Conservation (phyloP, 2,329 filamentous ascomycete genomes). For the Chalaropsis thielavioides region DNA sequence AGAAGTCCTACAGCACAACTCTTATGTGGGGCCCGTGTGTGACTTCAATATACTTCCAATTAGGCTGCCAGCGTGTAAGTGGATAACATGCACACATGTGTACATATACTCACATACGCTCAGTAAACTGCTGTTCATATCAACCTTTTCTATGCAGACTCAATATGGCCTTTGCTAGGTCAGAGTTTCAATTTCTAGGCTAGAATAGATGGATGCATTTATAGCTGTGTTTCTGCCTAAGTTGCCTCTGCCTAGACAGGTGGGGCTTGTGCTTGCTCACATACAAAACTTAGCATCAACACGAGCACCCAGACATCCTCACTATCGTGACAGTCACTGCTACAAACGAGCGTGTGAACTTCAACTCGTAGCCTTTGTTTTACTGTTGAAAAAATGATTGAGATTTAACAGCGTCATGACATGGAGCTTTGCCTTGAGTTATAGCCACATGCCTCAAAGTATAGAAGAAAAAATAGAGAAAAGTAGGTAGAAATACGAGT, state of each 20-base stretch:
- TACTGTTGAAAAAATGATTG: neutral
- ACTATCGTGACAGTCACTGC: neutral
- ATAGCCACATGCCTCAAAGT: neutral
- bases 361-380: neutral
- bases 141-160: too few relatives aligned
- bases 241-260: too few relatives aligned
- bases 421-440: neutral
- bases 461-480: constrained; percentile 9
- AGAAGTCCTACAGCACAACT: neutral
- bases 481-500: constrained; percentile 1
- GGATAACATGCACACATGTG: neutral
- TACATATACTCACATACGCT: too few relatives aligned
- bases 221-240: too few relatives aligned
- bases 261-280: neutral
- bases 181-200: too few relatives aligned
- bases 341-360: neutral
- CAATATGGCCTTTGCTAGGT: too few relatives aligned
- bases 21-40: neutral
- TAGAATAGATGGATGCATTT: too few relatives aligned
- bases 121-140: too few relatives aligned
- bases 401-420: constrained; percentile 3
- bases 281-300: too few relatives aligned
- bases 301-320: too few relatives aligned
- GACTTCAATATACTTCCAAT: neutral
- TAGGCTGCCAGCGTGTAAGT: neutral